Evolutionary conservation across 1,139 yeast genomes (phyloP), one percentile per base, ranked within the genome.

Genomic region (Magnusiomyces tetraspermus): DNA sequence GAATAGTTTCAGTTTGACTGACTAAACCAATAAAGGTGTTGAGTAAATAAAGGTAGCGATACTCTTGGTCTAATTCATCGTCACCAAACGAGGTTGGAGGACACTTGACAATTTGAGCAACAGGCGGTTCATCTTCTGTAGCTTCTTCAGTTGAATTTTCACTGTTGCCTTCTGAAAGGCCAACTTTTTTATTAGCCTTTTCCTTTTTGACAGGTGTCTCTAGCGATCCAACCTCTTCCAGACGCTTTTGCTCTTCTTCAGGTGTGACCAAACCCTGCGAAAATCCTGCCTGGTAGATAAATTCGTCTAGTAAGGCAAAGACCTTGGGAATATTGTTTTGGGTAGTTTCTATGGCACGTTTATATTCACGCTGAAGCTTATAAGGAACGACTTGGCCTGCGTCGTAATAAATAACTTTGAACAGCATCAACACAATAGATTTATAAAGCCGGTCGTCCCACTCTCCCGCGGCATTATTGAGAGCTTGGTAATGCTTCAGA

Each of bases 391-490:
- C 56, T 31, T 61, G 53, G 33, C 52, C 57, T 11, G 59, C 50
- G 54, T 70, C 74, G 52, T 67, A 64, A 31, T 60, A 59, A 15
- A 71, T 55, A 15, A 70, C 58, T 45, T 63, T 55, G 38, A 71
- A 52, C 38, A 71, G 57, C 11, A 67, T 57, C 13, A 64, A 58
- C n/a, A 63, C 58, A 11, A 67, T 60, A n/a, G 68, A 61, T 56
- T 71, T 71, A 60, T 60, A 67, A 46, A 70, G 59, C 50, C 63
- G 63, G 52, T 64, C 71, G 51, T 62, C 62, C 73, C 74, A 71
- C 11, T 63, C 64, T 24, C 58, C 57, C 11, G 65, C 59, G 19
- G 71, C 70, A 53, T 71, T 73, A 54, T 70, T 69, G 41, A 71
- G 57, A 1, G 62, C 54, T 5, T 63, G 57, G 2, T 64, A 59